Evolutionary conservation across 2,329 filamentous ascomycete species (phyloP).

Genomic region (Fusarium foetens): DNA sequence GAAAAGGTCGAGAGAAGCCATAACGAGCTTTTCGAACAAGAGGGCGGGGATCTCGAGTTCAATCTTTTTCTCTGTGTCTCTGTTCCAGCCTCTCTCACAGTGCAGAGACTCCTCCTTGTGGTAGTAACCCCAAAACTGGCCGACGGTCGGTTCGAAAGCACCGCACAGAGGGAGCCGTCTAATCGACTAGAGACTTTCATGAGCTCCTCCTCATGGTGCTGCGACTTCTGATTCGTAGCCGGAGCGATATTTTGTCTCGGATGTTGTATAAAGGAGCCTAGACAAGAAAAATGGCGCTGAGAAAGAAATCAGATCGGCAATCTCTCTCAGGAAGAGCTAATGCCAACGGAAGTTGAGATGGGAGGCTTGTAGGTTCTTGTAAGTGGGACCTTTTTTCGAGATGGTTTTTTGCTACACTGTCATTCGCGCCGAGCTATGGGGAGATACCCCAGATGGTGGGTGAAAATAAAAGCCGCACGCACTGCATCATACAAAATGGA

Average conservation of each 20-base stretch:
- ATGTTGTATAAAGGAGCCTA: background rate
- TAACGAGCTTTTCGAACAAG: conserved; percentile 49
- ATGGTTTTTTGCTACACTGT: conserved; percentile 40
- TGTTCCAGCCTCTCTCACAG: conserved; percentile 28
- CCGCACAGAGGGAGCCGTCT: conserved; percentile 68
- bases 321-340: conserved; percentile 37
- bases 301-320: conserved; percentile 34
- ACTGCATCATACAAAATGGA: background rate
- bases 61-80: conserved; percentile 21
- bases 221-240: conserved; percentile 29
- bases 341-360: conserved; percentile 34
- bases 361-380: conserved; percentile 25
- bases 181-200: conserved; percentile 70
- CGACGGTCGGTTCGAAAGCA: conserved; percentile 59
- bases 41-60: conserved; percentile 15
- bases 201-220: conserved; percentile 63
- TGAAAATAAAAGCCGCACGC: conserved; percentile 14
- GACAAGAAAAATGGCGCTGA: conserved; percentile 3
- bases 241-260: conserved; percentile 6
- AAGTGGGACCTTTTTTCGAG: conserved; percentile 36
- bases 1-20: conserved; percentile 58
- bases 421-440: conserved; percentile 38
- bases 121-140: conserved; percentile 41
- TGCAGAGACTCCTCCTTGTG: conserved; percentile 44
- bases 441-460: conserved; percentile 6